Evolutionary conservation across 805 yeast genomes (phyloP), one percentile per base, ranked within the genome.

Genomic region (Candida sanyiensis): DNA sequence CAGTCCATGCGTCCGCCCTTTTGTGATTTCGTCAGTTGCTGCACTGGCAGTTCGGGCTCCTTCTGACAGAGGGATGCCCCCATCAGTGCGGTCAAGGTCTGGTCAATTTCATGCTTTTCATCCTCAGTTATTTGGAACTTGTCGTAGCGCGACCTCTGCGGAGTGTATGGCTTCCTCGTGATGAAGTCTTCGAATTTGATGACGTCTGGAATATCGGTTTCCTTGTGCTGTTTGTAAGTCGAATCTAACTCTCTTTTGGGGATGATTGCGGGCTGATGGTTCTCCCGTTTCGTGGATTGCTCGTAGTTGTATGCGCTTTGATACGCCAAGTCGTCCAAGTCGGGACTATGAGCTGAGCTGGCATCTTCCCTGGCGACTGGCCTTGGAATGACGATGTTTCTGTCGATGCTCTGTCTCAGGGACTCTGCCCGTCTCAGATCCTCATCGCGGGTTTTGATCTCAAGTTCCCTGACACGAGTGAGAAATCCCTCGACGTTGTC

Each of bases 221-320:
- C 45, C 25, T 43, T 38, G 12, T 35, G 40, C 15, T n/a, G n/a
- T n/a, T 20, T 31, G 15, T 37, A 22, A 18, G 30, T 34, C 9
- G 31, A 26, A 12, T 26, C 32, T 17, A 18, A 10, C 12, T 10
- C 7, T 25, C 31, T 25, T 7, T 29, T 11, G 9, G 19, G 15
- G 23, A 8, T 20, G 13, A 10, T 23, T 7, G 19, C 18, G 23
- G 13, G 28, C 7, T 12, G 26, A 15, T 13, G 17, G 16, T 28
- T 23, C 18, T 32, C 34, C n/a, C 35, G 25, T 28, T 31, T 44
- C 18, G 37, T 31, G 3, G 66, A 88, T 23, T 64, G 59, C 8
- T 65, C 63, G 7, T 58, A 52, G 47, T 77, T 79, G 62, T 90
- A 83, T 4, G 80, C 72, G 36, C 66, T 58, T 58, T 83, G 89